Conservation (phyloP, 164 flowering plant genomes). For the Stephania yunnanensis region DNA sequence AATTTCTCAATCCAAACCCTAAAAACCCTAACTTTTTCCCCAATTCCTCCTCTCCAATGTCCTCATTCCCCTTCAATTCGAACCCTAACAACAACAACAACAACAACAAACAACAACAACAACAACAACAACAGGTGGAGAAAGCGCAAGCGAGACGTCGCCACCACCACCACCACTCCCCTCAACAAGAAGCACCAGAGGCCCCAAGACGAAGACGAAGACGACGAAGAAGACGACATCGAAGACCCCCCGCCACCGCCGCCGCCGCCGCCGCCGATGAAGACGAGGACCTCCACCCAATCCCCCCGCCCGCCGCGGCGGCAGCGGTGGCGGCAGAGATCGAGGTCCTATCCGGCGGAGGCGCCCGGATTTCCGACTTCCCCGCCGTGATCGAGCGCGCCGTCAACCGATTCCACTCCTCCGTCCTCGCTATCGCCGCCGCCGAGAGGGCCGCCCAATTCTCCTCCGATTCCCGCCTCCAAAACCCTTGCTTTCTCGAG, state of each 20-base stretch:
- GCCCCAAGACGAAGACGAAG: slow-evolving; percentile 35
- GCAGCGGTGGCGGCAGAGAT: not conserved
- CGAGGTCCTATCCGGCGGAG: slow-evolving; percentile 18
- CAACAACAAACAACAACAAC: too few species aligned
- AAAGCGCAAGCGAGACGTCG: slow-evolving; percentile 40
- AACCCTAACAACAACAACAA: too few species aligned
- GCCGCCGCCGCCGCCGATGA: slow-evolving; percentile 22
- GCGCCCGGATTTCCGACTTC: slow-evolving; percentile 50
- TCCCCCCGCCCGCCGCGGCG: not conserved
- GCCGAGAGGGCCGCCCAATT: slow-evolving; percentile 41
- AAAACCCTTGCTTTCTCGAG: slow-evolving; percentile 41
- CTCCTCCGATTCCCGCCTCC: slow-evolving; percentile 27
- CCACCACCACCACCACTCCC: not conserved
- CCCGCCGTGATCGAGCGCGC: slow-evolving; percentile 56
- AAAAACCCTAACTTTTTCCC: not conserved
- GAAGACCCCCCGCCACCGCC: slow-evolving; percentile 19
- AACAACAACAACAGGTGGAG: slow-evolving; percentile 36
- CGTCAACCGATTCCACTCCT: slow-evolving; percentile 67
- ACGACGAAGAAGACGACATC: slow-evolving; percentile 29
- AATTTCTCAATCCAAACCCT: not conserved
- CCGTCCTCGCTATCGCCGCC: slow-evolving; percentile 51
- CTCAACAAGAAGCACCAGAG: slow-evolving; percentile 11
- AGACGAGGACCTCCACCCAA: slow-evolving; percentile 29
- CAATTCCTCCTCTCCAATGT: slow-evolving; percentile 31
- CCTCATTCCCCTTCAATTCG: slow-evolving; percentile 28